phyloP scores from a whole-genome alignment of 352 stramenopile genomes.

The Pythium guiyangense region DNA sequence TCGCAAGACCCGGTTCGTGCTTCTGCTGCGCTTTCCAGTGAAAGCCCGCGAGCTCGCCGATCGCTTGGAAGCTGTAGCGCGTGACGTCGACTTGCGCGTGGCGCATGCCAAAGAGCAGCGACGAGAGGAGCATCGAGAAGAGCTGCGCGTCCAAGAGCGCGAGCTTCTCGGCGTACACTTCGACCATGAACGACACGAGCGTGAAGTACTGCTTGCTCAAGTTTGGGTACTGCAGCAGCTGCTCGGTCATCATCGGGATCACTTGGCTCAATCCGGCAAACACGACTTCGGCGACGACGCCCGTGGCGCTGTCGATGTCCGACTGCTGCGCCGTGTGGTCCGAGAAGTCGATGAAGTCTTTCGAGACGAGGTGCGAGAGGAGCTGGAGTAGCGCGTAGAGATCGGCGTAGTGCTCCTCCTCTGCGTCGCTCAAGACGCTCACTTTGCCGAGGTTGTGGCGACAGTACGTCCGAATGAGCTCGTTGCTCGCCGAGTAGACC shows the following conservation, averaged over 20 bases:
- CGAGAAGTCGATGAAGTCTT: constrained; percentile 86
- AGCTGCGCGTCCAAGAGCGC: constrained; percentile 46
- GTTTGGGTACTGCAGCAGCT: constrained; percentile 78
- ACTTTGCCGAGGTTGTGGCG: constrained; percentile 67
- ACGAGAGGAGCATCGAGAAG: constrained; percentile 75
- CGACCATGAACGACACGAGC: constrained; percentile 82
- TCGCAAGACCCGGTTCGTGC: constrained; percentile 39
- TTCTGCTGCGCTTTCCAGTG: constrained; percentile 64
- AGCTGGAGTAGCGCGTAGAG: constrained; percentile 72
- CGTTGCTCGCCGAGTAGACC: constrained; percentile 71
- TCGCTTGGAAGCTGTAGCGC: constrained; percentile 79
- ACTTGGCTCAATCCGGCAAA: constrained; percentile 85
- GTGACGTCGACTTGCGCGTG: constrained; percentile 72
- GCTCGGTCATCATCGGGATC: constrained; percentile 88
- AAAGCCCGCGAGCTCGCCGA: constrained; percentile 67
- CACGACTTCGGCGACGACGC: constrained; percentile 81
- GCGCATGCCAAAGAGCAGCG: constrained; percentile 67
- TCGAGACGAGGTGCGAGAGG: constrained; percentile 72
- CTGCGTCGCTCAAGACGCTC: constrained; percentile 50
- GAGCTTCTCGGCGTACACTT: constrained; percentile 83
- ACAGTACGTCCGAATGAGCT: constrained; percentile 66
- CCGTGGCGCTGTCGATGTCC: constrained; percentile 52
- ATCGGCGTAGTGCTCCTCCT: constrained; percentile 78
- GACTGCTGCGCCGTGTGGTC: constrained; percentile 56
- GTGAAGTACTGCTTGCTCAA: constrained; percentile 89